These are phyloP conservation scores for Elaeis guineensis DNA, from an alignment of 176 grass and related monocot genomes.

Conservation along the genomic window DNA sequence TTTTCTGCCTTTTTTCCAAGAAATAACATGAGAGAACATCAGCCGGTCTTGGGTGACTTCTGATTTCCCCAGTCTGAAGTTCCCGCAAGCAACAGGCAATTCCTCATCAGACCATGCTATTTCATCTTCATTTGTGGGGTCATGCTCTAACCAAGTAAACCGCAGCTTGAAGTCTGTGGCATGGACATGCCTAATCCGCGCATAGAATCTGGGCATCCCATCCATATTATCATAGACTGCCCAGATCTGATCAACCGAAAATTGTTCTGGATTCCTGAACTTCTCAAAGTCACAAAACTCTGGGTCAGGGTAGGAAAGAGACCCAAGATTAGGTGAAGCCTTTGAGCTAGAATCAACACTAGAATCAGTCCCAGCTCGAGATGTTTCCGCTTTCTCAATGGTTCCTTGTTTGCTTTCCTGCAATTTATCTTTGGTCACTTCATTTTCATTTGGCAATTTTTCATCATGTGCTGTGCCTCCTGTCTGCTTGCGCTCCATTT, in stretches of 20 bases:
- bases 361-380: not conserved
- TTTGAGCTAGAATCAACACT: not conserved
- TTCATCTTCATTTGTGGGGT: slow-evolving; percentile 33
- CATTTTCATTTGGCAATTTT: not conserved
- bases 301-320: slow-evolving; percentile 55
- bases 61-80: slow-evolving; percentile 38
- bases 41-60: slow-evolving; percentile 41
- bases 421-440: not conserved
- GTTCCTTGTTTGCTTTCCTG: not conserved
- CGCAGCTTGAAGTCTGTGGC: slow-evolving; percentile 46
- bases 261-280: slow-evolving; percentile 42
- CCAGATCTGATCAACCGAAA: slow-evolving; percentile 72
- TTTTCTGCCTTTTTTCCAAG: slow-evolving; percentile 51
- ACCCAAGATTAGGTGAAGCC: not conserved
- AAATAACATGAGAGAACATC: slow-evolving; percentile 76
- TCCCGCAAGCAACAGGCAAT: slow-evolving; percentile 80
- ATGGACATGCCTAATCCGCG: slow-evolving; percentile 46
- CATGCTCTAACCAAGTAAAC: slow-evolving; percentile 59
- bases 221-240: slow-evolving; percentile 80
- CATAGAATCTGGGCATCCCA: slow-evolving; percentile 91
- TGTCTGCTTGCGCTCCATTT: slow-evolving; percentile 19
- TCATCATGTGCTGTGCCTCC: slow-evolving; percentile 8
- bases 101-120: slow-evolving; percentile 47
- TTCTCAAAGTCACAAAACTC: slow-evolving; percentile 88
- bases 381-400: slow-evolving; percentile 1